Evolutionary conservation across 345 rosid species (phyloP), one percentile per base, ranked within the genome.

Genomic region (Dipteronia dyeriana): DNA sequence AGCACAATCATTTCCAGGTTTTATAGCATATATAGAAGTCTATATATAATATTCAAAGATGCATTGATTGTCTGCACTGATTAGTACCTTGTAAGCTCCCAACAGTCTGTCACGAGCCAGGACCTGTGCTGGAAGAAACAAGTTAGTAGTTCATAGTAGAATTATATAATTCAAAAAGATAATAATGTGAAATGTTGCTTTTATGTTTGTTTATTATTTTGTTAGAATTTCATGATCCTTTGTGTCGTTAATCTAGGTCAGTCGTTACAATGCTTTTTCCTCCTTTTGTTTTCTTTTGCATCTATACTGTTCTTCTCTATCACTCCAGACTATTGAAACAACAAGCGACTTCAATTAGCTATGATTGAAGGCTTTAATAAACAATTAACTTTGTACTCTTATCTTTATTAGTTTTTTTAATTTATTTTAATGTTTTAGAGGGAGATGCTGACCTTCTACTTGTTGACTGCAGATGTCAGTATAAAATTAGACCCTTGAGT

Each of bases 71-170:
- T 60, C 70, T 61, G 73, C 57, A 43, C 62, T 61, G 68, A 34
- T 71, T 66, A 70, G 73, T 81, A 95, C 99, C 99, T 95, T 93
- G 87, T 90, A 93, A 78, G 98, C 88, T 39, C 99, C 99, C 73
- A 95, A 79, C 78, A 92, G 82, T 83, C 99, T 88, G 80, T 93
- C 99, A 5, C 99, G 96, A 81, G 98, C 99, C 79, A 95, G 85
- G 80, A 95, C 87, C 99, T 95, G 86, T 75, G 68, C 74, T 57
- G 78, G 79, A 62, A 62, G 75, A 69, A 73, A 20, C 41, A 65
- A 57, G 19, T 10, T 68, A 29, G 47, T 66, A 41, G 61, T 75
- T 78, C 78, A 43, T 10, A 51, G 39, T 73, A 45, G 8, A 53
- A 51, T 34, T 14, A 54, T 76, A 19, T 26, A 10, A n/a, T 43